Base-by-base conservation (phyloP, 73 alveolate species). In the Paramecium biaurelia region DNA sequence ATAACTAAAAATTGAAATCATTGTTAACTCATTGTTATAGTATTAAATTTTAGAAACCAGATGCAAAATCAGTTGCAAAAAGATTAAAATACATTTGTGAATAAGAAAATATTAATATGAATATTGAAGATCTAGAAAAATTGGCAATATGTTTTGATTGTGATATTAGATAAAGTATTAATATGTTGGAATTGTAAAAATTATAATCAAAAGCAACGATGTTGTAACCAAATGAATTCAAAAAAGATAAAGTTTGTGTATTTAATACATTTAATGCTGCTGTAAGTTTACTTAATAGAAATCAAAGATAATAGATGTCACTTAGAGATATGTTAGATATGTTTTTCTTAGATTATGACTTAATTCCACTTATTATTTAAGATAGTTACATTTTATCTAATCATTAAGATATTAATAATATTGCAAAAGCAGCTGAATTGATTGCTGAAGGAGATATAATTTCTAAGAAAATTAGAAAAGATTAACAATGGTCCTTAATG, bases 371-470 rank as follows among this genome's bases (percentile, higher is more conserved):
- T 63, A 84, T 97, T 88, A 95, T 97, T 23, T 94, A 96, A 53
- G 99, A 98, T 90, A 97, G 95, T 92, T 97, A 97, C 93, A 85
- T 97, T 24, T 37, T 86, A 30, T n/a, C 85, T 1, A 43, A 41
- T 42, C 21, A 34, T 42, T 7, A 43, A 47, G 96, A 94, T 32
- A 70, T 97, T 26, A 59, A 82, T 38, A 93, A 92, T 34, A 92
- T 98, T 72, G 97, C 96, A 28, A 89, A 96, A 7, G 96, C 97
- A 4, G 95, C 99, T 63, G 98, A 97, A n/a, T 90, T 87, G 56
- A 97, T 98, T 35, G 98, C 99, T 15, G 92, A 95, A 28, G 96
- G 99, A 24, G 99, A 98, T 93, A n/a, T 76, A 11, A 74, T 98
- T 10, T 88, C 87, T 49, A 96, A 86, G 56, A 94, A 85, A 85